Evolutionary conservation across 257 asterid species (phyloP).

Genomic region (Nicotiana tomentosiformis): DNA sequence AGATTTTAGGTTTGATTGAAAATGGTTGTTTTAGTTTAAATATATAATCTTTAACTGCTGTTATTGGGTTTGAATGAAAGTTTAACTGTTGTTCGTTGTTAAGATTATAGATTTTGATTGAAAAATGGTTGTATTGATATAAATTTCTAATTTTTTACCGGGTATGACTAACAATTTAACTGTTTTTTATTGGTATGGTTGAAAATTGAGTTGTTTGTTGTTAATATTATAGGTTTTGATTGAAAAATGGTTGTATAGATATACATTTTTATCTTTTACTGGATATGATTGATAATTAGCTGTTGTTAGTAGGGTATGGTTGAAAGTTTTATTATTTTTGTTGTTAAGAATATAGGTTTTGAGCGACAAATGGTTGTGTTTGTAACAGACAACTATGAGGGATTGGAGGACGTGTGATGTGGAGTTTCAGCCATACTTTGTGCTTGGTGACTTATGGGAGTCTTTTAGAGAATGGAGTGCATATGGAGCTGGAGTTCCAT

Average conservation of each 20-base stretch:
- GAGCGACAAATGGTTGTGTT: slow-evolving; percentile 2
- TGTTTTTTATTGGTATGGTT: no score
- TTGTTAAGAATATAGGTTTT: neutral
- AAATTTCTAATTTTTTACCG: neutral
- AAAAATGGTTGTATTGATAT: neutral
- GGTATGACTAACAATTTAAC: no score
- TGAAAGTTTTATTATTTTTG: neutral
- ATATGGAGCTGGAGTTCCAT: slow-evolving; percentile 93
- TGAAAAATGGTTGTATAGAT: neutral
- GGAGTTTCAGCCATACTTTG: slow-evolving; percentile 63
- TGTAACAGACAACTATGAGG: slow-evolving; percentile 56
- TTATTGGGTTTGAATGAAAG: neutral
- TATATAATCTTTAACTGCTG: neutral
- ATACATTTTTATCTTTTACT: neutral
- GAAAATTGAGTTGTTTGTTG: neutral
- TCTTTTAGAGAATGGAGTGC: slow-evolving; percentile 96
- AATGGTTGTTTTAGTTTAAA: neutral
- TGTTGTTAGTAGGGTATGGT: neutral
- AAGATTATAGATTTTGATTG: neutral
- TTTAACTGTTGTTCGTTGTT: neutral
- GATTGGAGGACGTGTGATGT: slow-evolving; percentile 60
- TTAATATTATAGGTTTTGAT: neutral
- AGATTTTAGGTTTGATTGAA: neutral
- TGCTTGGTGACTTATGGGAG: slow-evolving; percentile 87
- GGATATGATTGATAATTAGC: neutral